Percentiles rank a stretch among this genome's conserved stretches.
These are phyloP conservation scores for Psophocarpus tetragonolobus DNA, from an alignment of 306 rosid species.

Conservation along the genomic window DNA sequence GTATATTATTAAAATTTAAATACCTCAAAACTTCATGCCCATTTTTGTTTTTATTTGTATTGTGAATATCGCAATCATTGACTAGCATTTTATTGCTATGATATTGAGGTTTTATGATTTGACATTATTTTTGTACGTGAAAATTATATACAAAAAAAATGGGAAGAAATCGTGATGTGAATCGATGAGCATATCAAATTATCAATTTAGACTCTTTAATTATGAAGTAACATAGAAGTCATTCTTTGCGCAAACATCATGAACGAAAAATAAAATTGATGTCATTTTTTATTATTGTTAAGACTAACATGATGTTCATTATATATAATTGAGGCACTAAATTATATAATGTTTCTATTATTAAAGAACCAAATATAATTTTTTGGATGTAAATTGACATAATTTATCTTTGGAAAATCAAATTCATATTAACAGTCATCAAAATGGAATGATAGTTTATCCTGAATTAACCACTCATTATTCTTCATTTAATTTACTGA, in stretches of 20 bases:
- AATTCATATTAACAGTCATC: background rate
- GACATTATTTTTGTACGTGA: background rate
- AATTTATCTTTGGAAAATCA: background rate
- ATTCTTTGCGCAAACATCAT: background rate
- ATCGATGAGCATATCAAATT: background rate
- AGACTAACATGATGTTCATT: background rate
- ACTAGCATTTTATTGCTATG: background rate
- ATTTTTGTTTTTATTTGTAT: background rate
- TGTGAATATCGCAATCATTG: background rate
- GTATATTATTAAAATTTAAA: background rate
- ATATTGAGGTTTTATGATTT: background rate
- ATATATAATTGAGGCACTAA: background rate
- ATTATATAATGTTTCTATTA: background rate
- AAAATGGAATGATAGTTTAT: background rate
- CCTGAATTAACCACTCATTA: background rate
- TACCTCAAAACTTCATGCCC: background rate
- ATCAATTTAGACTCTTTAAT: background rate
- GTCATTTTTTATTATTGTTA: background rate
- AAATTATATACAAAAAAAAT: background rate
- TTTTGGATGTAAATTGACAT: background rate
- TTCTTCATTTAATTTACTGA: background rate
- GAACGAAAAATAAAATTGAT: background rate
- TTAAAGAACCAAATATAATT: background rate
- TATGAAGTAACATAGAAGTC: background rate
- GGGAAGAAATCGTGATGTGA: background rate